These are phyloP conservation scores for Pseudonectria buxi DNA, from an alignment of 2,329 filamentous ascomycete species.

Conservation along the genomic window DNA sequence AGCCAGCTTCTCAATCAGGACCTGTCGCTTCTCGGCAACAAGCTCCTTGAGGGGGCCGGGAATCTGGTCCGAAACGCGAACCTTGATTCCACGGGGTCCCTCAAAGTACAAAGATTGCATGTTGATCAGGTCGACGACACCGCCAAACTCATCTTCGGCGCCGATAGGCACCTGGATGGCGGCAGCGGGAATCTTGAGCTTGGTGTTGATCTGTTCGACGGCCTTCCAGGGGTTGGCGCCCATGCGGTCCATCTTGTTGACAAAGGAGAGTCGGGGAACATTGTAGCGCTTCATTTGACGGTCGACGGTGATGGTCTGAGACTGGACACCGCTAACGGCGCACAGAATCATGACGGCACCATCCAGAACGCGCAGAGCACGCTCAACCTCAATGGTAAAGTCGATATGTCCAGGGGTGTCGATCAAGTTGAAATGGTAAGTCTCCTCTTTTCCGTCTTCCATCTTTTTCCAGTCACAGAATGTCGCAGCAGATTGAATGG, in stretches of 20 bases:
- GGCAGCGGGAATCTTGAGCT: constrained; percentile 86
- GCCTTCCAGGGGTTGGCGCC: constrained; percentile 97
- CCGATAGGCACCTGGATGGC: constrained; percentile 95
- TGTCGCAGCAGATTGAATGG: constrained; percentile 95
- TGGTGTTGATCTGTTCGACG: constrained; percentile 94
- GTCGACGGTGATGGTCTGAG: constrained; percentile 96
- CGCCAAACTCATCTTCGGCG: constrained; percentile 81
- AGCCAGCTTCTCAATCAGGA: constrained; percentile 87
- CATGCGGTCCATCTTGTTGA: constrained; percentile 99
- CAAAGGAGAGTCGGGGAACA: constrained; percentile 87
- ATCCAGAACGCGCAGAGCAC: constrained; percentile 88
- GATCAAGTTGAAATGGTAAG: constrained; percentile 96
- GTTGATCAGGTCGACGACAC: constrained; percentile 84
- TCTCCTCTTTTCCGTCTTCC: constrained; percentile 75
- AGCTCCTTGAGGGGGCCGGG: constrained; percentile 72
- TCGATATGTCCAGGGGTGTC: constrained; percentile 98
- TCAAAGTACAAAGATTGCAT: constrained; percentile 95
- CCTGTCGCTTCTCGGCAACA: constrained; percentile 73
- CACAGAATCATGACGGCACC: constrained; percentile 98
- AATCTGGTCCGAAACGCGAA: constrained; percentile 72
- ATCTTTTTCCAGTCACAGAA: constrained; percentile 96
- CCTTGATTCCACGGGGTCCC: constrained; percentile 69
- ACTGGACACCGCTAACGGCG: constrained; percentile 93
- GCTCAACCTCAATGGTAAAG: constrained; percentile 97
- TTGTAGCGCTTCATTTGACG: constrained; percentile 99